These are phyloP conservation scores for Arbutus unedo DNA, from an alignment of 148 eudicot species.

Conservation along the genomic window DNA sequence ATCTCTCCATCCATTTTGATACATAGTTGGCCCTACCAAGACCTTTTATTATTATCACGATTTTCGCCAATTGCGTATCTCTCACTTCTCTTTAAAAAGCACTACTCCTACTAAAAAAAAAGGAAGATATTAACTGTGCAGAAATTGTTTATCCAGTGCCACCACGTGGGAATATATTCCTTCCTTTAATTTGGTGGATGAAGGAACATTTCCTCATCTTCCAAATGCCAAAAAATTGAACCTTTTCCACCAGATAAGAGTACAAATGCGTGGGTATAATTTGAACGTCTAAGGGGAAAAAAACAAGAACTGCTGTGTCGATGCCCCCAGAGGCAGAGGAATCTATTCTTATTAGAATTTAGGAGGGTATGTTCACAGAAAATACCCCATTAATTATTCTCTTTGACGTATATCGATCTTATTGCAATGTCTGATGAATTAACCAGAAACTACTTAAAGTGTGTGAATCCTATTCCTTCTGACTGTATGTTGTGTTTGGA, in stretches of 20 bases:
- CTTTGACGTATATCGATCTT: neutral
- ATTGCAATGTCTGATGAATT: neutral
- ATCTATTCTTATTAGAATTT: constrained; percentile 1
- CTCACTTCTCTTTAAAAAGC: too few relatives aligned
- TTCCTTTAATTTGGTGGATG: neutral
- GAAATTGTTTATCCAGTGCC: too few relatives aligned
- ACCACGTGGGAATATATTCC: neutral
- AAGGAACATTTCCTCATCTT: constrained; percentile 2
- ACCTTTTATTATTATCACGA: too few relatives aligned
- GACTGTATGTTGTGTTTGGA: too few relatives aligned
- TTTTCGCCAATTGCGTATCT: too few relatives aligned
- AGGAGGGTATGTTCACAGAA: neutral
- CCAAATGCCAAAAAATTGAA: neutral
- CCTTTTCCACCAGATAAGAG: neutral
- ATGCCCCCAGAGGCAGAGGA: neutral
- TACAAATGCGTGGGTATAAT: neutral
- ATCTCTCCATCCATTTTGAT: too few relatives aligned
- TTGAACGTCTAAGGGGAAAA: neutral
- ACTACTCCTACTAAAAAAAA: too few relatives aligned
- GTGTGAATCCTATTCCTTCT: neutral
- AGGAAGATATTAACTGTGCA: too few relatives aligned
- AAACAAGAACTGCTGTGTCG: neutral
- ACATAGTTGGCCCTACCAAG: too few relatives aligned
- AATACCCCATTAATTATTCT: neutral
- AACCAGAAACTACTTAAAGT: neutral